Percentiles rank a stretch among this genome's conserved stretches.
Conservation (phyloP, 1,284 basidiomycete genomes). For the Rhodotorula sp. region DNA sequence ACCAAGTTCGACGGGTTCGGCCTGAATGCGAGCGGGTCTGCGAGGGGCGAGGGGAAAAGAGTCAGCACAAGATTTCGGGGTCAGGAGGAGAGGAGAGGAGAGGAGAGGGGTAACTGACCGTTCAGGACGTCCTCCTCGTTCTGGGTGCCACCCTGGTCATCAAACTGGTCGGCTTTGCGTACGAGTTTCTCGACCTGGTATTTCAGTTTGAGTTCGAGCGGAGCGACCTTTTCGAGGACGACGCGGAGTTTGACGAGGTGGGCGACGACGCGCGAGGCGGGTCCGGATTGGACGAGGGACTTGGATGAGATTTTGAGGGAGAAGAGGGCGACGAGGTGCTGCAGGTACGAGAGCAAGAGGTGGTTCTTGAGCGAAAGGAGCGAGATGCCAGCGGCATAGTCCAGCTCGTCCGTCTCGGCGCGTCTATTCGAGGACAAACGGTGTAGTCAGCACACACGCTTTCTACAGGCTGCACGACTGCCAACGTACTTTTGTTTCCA, state of each 20-base stretch:
- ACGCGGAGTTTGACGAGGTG: constrained; percentile 69
- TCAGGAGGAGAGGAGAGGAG: background rate
- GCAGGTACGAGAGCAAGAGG: constrained; percentile 79
- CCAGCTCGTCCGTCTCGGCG: constrained; percentile 25
- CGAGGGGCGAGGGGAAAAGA: background rate
- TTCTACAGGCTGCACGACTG: too few species aligned
- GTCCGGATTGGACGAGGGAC: constrained; percentile 54
- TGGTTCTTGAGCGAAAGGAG: constrained; percentile 86
- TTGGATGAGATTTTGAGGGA: constrained; percentile 66
- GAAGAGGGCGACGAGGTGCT: constrained; percentile 74
- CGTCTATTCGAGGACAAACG: constrained; percentile 1
- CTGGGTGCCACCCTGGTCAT: constrained; percentile 51
- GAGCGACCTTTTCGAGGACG: constrained; percentile 73
- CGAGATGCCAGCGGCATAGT: constrained; percentile 74
- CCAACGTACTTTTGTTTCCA: constrained; percentile 19
- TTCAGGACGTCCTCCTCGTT: constrained; percentile 60
- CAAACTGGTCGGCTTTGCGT: constrained; percentile 63
- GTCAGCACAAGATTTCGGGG: too few species aligned
- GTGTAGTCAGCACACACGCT: too few species aligned
- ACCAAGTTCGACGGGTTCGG: constrained; percentile 64
- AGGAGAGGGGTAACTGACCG: constrained; percentile 55
- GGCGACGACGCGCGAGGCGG: constrained; percentile 50
- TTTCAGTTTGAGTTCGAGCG: constrained; percentile 78
- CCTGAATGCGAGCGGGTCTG: constrained; percentile 85
- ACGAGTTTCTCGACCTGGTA: constrained; percentile 96